A percentile compares a stretch with the other conserved stretches of the same genome.
phyloP scores from a whole-genome alignment of 1,284 basidiomycete genomes.

The Cutaneotrichosporon sp. region DNA sequence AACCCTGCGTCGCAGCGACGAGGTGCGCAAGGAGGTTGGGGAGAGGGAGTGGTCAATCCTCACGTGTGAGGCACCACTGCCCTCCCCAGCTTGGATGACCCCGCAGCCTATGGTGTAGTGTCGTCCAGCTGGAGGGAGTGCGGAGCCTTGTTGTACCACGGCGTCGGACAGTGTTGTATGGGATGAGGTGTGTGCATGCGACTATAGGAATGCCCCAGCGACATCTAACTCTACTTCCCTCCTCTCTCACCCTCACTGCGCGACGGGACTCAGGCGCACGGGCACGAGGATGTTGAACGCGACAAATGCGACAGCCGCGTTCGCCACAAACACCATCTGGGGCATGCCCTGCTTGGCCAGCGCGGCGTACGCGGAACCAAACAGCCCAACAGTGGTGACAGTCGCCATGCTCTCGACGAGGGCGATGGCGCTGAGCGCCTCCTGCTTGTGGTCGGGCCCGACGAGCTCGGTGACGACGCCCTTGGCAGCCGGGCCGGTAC shows the following conservation, averaged over 20 bases:
- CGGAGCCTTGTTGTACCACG: too few relatives aligned
- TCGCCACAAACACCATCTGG: slow-evolving; percentile 1
- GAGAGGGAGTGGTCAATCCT: background rate
- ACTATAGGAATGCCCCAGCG: too few relatives aligned
- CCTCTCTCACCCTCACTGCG: too few relatives aligned
- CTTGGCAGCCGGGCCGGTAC: background rate
- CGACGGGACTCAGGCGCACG: too few relatives aligned
- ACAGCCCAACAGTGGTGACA: background rate
- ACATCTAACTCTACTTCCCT: too few relatives aligned
- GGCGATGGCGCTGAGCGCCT: background rate
- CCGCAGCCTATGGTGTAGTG: too few relatives aligned
- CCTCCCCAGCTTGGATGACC: background rate
- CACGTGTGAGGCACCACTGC: background rate
- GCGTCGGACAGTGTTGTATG: too few relatives aligned
- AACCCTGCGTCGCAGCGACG: background rate
- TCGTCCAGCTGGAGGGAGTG: too few relatives aligned
- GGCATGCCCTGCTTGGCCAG: background rate
- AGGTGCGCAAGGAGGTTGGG: background rate
- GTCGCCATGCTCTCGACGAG: slow-evolving; percentile 2
- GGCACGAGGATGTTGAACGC: too few relatives aligned
- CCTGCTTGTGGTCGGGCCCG: background rate
- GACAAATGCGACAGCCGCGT: background rate
- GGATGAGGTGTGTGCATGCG: too few relatives aligned
- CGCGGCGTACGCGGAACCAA: background rate
- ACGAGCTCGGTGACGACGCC: slow-evolving; percentile 4